These are phyloP conservation scores for Penicillium rolfsii DNA, from an alignment of 2,329 filamentous ascomycete species.

Conservation along the genomic window DNA sequence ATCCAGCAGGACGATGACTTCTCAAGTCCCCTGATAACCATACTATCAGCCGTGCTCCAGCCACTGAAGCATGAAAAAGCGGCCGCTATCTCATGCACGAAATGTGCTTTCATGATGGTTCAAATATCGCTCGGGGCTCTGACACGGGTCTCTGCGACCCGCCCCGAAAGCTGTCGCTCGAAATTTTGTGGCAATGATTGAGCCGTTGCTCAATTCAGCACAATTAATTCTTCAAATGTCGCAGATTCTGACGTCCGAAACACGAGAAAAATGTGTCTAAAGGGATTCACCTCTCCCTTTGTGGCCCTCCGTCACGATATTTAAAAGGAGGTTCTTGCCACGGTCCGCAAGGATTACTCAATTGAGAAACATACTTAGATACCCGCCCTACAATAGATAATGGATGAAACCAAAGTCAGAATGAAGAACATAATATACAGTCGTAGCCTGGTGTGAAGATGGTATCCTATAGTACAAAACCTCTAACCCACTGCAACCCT, in stretches of 20 bases:
- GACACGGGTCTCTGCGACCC: background rate
- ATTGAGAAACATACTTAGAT: background rate
- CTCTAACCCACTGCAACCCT: slow-evolving; percentile 10
- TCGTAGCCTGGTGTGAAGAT: slow-evolving; percentile 21
- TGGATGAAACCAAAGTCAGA: slow-evolving; percentile 14
- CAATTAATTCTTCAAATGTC: background rate
- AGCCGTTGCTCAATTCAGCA: background rate
- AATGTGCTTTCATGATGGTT: background rate
- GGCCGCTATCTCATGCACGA: background rate
- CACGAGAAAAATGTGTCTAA: background rate
- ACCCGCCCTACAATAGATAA: background rate
- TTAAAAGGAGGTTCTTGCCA: background rate
- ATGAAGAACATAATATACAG: slow-evolving; percentile 33
- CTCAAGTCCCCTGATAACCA: background rate
- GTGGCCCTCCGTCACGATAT: background rate
- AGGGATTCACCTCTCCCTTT: background rate
- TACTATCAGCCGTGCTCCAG: background rate
- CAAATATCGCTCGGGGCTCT: background rate
- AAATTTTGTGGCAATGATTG: background rate
- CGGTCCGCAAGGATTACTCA: background rate
- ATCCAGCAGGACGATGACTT: background rate
- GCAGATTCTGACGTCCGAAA: background rate
- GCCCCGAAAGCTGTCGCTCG: background rate
- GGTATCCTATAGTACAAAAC: slow-evolving; percentile 26
- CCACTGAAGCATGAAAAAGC: background rate